A percentile compares a stretch with the other conserved stretches of the same genome.
These are phyloP conservation scores for Lotus japonicus DNA, from an alignment of 306 rosid genomes.

Conservation along the genomic window DNA sequence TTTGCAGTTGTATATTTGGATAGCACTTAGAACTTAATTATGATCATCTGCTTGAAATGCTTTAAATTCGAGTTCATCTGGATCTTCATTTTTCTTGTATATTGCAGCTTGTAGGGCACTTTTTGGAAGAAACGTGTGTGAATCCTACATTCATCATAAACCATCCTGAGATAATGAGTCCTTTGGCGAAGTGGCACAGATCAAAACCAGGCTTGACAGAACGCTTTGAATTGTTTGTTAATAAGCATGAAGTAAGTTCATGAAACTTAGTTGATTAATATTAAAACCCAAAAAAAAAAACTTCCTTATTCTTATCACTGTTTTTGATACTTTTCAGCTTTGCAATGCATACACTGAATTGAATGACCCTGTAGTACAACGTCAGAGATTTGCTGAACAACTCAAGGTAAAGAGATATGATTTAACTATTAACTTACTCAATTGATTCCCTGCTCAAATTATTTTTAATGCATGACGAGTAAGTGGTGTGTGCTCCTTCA, in stretches of 20 bases:
- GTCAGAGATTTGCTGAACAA: constrained; percentile 78
- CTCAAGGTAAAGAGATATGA: constrained; percentile 53
- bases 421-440: neutral
- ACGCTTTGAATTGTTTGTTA: constrained; percentile 78
- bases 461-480: neutral
- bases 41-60: neutral
- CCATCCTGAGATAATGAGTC: constrained; percentile 90
- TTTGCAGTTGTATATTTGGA: no score
- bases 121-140: constrained; percentile 73
- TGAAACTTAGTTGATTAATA: neutral
- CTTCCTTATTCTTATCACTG: neutral
- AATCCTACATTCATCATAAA: constrained; percentile 76
- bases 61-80: neutral
- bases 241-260: constrained; percentile 62
- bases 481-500: neutral
- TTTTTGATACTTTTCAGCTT: constrained; percentile 39
- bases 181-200: constrained; percentile 91
- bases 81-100: constrained; percentile 3
- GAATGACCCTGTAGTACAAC: constrained; percentile 85
- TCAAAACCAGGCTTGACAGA: constrained; percentile 68
- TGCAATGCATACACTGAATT: constrained; percentile 84
- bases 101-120: constrained; percentile 90
- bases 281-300: neutral
- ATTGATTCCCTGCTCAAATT: neutral
- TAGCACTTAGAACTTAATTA: neutral